Base-by-base conservation (phyloP, 805 yeast genomes). In the Starmerella asiatica region DNA sequence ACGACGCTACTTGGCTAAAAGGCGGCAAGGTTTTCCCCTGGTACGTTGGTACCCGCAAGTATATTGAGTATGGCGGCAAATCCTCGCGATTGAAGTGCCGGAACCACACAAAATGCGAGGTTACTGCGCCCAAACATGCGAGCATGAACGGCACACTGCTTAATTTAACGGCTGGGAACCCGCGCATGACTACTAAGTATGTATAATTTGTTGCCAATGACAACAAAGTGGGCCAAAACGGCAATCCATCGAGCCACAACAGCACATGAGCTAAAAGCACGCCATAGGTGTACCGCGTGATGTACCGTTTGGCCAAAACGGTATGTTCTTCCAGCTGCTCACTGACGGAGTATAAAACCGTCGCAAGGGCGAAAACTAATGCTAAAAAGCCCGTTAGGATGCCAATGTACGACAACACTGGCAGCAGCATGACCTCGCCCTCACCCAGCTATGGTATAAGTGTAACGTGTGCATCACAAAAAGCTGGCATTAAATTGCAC, bases 291-390 rank as follows among this genome's bases (percentile, higher is more conserved):
- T 75, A 56, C 47, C 76, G 67, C 33, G 65, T 67, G 29, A 91
- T 64, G 39, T 84, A 66, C 42, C 83, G 62, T 51, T 73, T 79
- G 9, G 97, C 82, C 36, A 85, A 75, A 47, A 81, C 91, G 0
- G 93, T 71, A 57, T 91, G 88, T 54, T 86, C 96, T 56, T 91
- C 98, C 14, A 91, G 93, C 24, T 85, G 62, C 56, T 91, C 98
- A 7, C 94, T 81, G 29, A 88, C 66, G 53, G 85, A 86, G 64
- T 85, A 91, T 26, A 91, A 64, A 0, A 94, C 97, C 2, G 94
- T 81, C 0, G 97, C 96, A 44, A 80, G 76, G 17, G 83, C 51
- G 42, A 54, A 61, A 0, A 80, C 75, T 38, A 75, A 63, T 40
- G 73, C 69, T 2, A 71, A 51, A 49, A 79, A 78, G 3, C 86